A percentile compares a stretch with the other conserved stretches of the same genome.
Conservation (phyloP, 352 stramenopile genomes). For the Pythium diclinum region DNA sequence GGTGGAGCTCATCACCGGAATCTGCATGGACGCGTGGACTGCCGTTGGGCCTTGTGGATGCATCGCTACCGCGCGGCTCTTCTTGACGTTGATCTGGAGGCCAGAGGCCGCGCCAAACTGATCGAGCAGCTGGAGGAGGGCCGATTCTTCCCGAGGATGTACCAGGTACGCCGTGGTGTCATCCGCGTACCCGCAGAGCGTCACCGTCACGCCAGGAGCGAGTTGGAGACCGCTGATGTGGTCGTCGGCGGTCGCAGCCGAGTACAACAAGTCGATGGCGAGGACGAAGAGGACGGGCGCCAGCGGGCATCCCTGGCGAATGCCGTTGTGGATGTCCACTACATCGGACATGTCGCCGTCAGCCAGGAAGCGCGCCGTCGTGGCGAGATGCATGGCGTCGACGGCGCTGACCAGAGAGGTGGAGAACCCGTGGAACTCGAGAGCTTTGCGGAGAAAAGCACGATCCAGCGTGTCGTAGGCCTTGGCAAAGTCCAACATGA, state of each 20-base stretch:
- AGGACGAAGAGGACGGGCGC: slow-evolving; percentile 4
- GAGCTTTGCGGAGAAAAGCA: neutral
- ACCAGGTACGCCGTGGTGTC: neutral
- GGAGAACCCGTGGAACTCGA: neutral
- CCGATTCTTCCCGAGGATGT: neutral
- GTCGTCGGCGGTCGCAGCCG: neutral
- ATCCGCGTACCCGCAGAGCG: neutral
- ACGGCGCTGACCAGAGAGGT: neutral
- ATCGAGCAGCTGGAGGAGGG: neutral
- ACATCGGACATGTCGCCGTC: neutral
- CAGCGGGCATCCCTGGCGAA: slow-evolving; percentile 13
- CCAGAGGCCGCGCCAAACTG: neutral
- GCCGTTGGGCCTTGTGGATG: neutral
- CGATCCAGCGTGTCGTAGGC: slow-evolving; percentile 15
- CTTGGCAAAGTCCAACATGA: slow-evolving; percentile 13
- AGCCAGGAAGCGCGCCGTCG: neutral
- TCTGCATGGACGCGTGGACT: neutral
- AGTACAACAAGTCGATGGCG: neutral
- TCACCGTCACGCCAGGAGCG: too few relatives aligned
- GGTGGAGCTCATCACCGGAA: neutral
- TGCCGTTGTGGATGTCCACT: neutral
- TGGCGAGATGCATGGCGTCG: slow-evolving; percentile 5
- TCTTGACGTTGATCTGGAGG: neutral
- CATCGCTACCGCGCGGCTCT: neutral
- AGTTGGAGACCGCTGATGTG: neutral